Percentiles rank a stretch among this genome's conserved stretches.
Evolutionary conservation across 805 yeast species (phyloP).

Genomic region (Ogataea ramenticola): DNA sequence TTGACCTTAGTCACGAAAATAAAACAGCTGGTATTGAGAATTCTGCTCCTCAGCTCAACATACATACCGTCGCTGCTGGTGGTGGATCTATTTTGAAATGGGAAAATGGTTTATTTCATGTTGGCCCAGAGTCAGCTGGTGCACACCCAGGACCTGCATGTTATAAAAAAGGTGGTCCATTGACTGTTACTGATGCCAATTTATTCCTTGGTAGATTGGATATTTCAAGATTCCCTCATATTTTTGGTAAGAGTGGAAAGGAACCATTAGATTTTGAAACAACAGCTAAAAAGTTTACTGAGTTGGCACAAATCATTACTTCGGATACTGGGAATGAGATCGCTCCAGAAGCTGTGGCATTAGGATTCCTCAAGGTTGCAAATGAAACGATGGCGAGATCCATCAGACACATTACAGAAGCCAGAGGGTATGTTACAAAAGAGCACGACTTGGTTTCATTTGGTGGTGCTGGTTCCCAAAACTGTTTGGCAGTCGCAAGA

Average conservation of each 20-base stretch:
- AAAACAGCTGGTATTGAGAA: conserved; percentile 32
- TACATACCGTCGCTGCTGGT: conserved; percentile 32
- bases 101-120: conserved; percentile 31
- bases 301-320: conserved; percentile 31
- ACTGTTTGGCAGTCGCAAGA: conserved; percentile 35
- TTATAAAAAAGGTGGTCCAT: conserved; percentile 40
- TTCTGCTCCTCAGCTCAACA: conserved; percentile 33
- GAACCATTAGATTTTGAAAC: conserved; percentile 29
- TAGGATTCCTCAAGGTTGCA: conserved; percentile 40
- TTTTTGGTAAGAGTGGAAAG: conserved; percentile 38
- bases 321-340: conserved; percentile 22
- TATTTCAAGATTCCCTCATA: conserved; percentile 35
- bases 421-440: conserved; percentile 35
- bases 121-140: conserved; percentile 41
- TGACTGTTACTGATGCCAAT: conserved; percentile 41
- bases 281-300: conserved; percentile 28
- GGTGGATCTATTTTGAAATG: conserved; percentile 29
- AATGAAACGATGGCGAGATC: conserved; percentile 41
- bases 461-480: conserved; percentile 47
- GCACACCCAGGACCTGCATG: conserved; percentile 45
- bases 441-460: conserved; percentile 38
- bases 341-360: conserved; percentile 36
- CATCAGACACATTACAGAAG: conserved; percentile 38
- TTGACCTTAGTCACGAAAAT: conserved; percentile 16
- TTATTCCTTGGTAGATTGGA: conserved; percentile 34